A percentile compares a stretch with the other conserved stretches of the same genome.
Evolutionary conservation across 129 eudicot genomes (phyloP).

Genomic region (Scalesia atractyloides): DNA sequence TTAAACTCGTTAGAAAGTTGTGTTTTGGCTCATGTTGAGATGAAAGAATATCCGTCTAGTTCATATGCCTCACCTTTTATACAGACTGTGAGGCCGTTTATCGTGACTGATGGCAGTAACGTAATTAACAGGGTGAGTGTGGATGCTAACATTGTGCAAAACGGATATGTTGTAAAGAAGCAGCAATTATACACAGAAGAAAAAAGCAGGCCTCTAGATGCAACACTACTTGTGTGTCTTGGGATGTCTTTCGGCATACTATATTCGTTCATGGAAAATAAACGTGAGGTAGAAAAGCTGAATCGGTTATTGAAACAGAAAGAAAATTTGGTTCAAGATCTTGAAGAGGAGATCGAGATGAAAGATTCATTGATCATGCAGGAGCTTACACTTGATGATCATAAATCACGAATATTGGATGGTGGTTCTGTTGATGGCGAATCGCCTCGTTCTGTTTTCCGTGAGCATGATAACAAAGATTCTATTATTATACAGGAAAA

Average conservation of each 20-base stretch:
- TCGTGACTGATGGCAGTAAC: conserved; percentile 68
- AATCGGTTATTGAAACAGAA: conserved; percentile 57
- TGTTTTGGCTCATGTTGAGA: conserved; percentile 70
- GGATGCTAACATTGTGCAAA: conserved; percentile 25
- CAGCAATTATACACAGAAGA: conserved; percentile 21
- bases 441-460: conserved; percentile 30
- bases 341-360: conserved; percentile 87
- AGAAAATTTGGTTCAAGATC: conserved; percentile 75
- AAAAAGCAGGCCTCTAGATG: conserved; percentile 24
- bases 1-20: conserved; percentile 73
- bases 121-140: conserved; percentile 54
- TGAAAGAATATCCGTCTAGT: conserved; percentile 44
- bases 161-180: conserved; percentile 21
- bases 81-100: conserved; percentile 59
- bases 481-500: conserved; percentile 31
- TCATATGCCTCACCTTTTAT: conserved; percentile 35
- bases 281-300: conserved; percentile 55
- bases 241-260: conserved; percentile 72
- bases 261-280: conserved; percentile 56
- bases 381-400: conserved; percentile 52
- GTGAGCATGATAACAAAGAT: conserved; percentile 28
- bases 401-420: conserved; percentile 42
- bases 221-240: conserved; percentile 51
- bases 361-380: conserved; percentile 68
- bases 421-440: conserved; percentile 30